phyloP scores from a whole-genome alignment of 2,329 filamentous ascomycete species.

The Neocatenulostroma microsporum region DNA sequence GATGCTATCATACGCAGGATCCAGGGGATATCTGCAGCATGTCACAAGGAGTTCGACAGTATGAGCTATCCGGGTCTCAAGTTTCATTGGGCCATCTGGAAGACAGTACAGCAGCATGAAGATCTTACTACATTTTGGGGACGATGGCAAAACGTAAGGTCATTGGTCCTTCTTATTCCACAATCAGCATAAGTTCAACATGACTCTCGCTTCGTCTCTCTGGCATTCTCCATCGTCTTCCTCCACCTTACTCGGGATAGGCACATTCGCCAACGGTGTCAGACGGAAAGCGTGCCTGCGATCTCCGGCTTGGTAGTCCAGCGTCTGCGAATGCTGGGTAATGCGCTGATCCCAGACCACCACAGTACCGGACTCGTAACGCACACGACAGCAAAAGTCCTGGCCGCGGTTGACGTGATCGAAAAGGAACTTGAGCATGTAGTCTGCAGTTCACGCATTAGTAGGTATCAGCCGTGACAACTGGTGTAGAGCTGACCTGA shows the following conservation, averaged over 20 bases:
- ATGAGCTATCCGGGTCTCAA: too few species aligned
- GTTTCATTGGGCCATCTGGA: too few species aligned
- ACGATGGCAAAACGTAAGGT: too few species aligned
- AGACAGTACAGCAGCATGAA: too few species aligned
- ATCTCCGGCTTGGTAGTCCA: slow-evolving; percentile 21
- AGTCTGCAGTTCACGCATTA: too few species aligned
- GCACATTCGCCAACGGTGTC: slow-evolving; percentile 22
- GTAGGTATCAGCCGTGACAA: too few species aligned
- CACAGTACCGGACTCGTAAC: slow-evolving; percentile 21
- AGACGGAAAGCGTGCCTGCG: slow-evolving; percentile 23
- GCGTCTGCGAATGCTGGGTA: slow-evolving; percentile 16
- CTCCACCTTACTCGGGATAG: slow-evolving; percentile 18
- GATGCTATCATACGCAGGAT: too few species aligned
- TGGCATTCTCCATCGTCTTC: slow-evolving; percentile 21
- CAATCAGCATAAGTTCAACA: slow-evolving; percentile 6
- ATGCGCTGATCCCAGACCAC: slow-evolving; percentile 17
- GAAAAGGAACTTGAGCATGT: slow-evolving; percentile 64
- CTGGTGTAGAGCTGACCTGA: too few species aligned
- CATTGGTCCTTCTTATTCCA: too few species aligned
- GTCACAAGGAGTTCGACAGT: too few species aligned
- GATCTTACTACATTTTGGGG: too few species aligned
- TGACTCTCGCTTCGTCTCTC: slow-evolving; percentile 8
- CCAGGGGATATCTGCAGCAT: too few species aligned
- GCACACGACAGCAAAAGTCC: slow-evolving; percentile 19
- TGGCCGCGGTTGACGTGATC: slow-evolving; percentile 14